phyloP scores from a whole-genome alignment of 768 basidiomycete species.

The Coprinopsis marcescibilis region DNA sequence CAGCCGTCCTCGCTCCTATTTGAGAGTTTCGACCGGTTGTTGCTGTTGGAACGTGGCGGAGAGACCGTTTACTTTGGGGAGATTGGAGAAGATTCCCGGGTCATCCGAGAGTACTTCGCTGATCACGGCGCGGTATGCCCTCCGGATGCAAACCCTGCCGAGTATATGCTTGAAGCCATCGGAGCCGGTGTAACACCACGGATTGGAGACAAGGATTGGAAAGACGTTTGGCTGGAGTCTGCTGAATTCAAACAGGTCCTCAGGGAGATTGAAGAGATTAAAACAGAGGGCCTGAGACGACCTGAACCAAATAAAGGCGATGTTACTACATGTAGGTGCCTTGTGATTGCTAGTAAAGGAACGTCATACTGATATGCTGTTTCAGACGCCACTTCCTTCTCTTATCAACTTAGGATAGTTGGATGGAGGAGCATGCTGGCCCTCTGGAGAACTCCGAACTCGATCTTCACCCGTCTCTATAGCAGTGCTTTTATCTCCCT shows the following conservation, averaged over 20 bases:
- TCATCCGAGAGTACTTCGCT: conserved; percentile 73
- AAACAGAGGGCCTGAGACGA: conserved; percentile 37
- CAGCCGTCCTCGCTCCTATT: conserved; percentile 85
- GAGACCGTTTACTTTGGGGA: conserved; percentile 91
- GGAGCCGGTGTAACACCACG: conserved; percentile 44
- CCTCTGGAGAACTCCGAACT: conserved; percentile 81
- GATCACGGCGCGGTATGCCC: conserved; percentile 72
- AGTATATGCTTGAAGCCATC: conserved; percentile 14
- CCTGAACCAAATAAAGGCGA: conserved; percentile 34
- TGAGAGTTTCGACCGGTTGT: conserved; percentile 73
- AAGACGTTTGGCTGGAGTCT: conserved; percentile 76
- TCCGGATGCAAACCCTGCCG: conserved; percentile 66
- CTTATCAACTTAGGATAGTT: conserved; percentile 68
- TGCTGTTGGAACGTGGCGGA: conserved; percentile 71
- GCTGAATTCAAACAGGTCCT: conserved; percentile 43
- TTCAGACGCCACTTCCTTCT: conserved; percentile 68
- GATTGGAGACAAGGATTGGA: conserved; percentile 80
- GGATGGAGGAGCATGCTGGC: conserved; percentile 60
- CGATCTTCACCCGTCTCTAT: conserved; percentile 79
- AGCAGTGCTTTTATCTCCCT: conserved; percentile 66
- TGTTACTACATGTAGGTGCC: conserved; percentile 43
- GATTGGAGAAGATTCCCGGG: conserved; percentile 66
- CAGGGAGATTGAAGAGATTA: conserved; percentile 42
- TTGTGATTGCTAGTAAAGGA: neutral
- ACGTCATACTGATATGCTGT: conserved; percentile 1